A percentile compares a stretch with the other conserved stretches of the same genome.
Evolutionary conservation across 768 basidiomycete genomes (phyloP).

Genomic region (Boletus subparvulus): DNA sequence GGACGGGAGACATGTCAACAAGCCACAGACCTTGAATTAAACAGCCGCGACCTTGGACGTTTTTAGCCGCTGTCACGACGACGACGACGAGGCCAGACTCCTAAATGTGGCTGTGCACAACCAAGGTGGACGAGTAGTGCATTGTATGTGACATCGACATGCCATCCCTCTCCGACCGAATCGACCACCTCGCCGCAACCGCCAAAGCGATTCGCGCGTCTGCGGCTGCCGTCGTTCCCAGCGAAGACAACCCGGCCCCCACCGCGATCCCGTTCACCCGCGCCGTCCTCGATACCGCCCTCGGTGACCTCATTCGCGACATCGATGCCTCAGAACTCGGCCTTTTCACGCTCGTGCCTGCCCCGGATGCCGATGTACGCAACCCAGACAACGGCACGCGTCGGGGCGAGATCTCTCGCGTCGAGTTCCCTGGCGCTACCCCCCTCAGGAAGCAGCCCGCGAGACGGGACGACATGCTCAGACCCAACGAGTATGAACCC

Average conservation of each 20-base stretch:
- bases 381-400: constrained; percentile 26
- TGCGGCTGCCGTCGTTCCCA: constrained; percentile 35
- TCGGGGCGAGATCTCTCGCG: constrained; percentile 54
- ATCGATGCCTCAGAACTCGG: constrained; percentile 76
- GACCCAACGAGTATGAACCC: constrained; percentile 54
- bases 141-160: constrained; percentile 28
- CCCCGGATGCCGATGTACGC: constrained; percentile 32
- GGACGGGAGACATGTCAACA: constrained; percentile 7
- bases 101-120: constrained; percentile 22
- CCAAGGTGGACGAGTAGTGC: background rate
- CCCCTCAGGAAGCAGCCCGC: constrained; percentile 53
- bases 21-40: constrained; percentile 23
- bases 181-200: constrained; percentile 59
- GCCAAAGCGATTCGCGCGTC: constrained; percentile 52
- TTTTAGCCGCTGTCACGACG: constrained; percentile 9
- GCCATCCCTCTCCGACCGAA: constrained; percentile 62
- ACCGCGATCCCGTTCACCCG: constrained; percentile 48
- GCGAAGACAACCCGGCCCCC: constrained; percentile 16
- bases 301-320: constrained; percentile 80
- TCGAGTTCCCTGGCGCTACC: constrained; percentile 68
- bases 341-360: constrained; percentile 60
- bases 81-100: background rate
- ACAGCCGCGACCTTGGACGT: constrained; percentile 8
- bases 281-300: constrained; percentile 60
- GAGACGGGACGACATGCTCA: constrained; percentile 38